phyloP scores from a whole-genome alignment of 192 early-diverging fungal species.

The Chytriomyces confervae region DNA sequence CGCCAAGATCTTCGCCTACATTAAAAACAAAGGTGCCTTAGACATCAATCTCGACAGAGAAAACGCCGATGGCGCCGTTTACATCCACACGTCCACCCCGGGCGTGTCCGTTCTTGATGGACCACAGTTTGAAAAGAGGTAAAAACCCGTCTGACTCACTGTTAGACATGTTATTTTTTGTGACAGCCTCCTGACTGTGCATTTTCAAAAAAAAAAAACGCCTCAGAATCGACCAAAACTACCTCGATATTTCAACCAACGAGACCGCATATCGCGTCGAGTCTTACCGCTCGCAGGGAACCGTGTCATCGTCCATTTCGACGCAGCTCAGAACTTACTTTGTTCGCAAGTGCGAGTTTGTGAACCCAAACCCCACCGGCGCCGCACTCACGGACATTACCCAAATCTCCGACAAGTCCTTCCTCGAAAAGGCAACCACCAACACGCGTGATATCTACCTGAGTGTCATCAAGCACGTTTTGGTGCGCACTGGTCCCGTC shows the following conservation, averaged over 20 bases:
- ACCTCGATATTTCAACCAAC: slow-evolving; percentile 76
- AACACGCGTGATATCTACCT: slow-evolving; percentile 89
- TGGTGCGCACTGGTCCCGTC: slow-evolving; percentile 89
- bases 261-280: slow-evolving; percentile 87
- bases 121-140: slow-evolving; percentile 78
- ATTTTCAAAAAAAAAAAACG: not conserved
- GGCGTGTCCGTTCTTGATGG: slow-evolving; percentile 87
- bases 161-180: slow-evolving; percentile 1
- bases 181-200: not conserved
- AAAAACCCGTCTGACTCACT: slow-evolving; percentile 5
- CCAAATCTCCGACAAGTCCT: slow-evolving; percentile 86
- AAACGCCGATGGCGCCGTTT: slow-evolving; percentile 89
- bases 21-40: slow-evolving; percentile 79
- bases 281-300: slow-evolving; percentile 94
- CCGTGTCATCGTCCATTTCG: slow-evolving; percentile 84
- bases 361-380: slow-evolving; percentile 75
- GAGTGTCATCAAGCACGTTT: slow-evolving; percentile 83
- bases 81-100: slow-evolving; percentile 94
- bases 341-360: slow-evolving; percentile 90
- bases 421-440: slow-evolving; percentile 93
- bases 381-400: slow-evolving; percentile 78
- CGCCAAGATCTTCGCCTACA: slow-evolving; percentile 91
- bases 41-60: slow-evolving; percentile 91
- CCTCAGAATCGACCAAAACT: slow-evolving; percentile 85
- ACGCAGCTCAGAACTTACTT: slow-evolving; percentile 94